These are phyloP conservation scores for Aspergillus sp. DNA, from an alignment of 2,329 filamentous ascomycete genomes.

Conservation along the genomic window DNA sequence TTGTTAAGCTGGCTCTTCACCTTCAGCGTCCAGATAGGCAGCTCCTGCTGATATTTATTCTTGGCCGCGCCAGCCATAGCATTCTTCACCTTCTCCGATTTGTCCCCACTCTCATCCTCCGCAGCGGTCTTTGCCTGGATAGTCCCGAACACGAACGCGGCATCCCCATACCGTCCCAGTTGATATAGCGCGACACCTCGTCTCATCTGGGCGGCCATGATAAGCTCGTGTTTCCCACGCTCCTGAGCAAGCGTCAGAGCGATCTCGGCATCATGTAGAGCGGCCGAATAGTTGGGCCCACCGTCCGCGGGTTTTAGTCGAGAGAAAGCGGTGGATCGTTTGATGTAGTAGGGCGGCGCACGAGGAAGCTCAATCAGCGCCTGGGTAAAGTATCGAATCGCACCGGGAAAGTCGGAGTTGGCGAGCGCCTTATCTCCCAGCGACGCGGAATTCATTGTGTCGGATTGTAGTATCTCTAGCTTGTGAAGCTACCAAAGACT, in stretches of 20 bases:
- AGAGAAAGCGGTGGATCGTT: slow-evolving; percentile 76
- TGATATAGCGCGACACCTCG: slow-evolving; percentile 72
- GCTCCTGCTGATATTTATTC: slow-evolving; percentile 31
- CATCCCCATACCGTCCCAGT: slow-evolving; percentile 70
- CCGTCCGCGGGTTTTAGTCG: slow-evolving; percentile 56
- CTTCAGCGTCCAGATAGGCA: slow-evolving; percentile 61
- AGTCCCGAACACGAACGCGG: slow-evolving; percentile 66
- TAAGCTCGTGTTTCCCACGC: slow-evolving; percentile 71
- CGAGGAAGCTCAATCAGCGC: slow-evolving; percentile 63
- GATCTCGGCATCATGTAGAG: slow-evolving; percentile 68
- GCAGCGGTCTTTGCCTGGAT: slow-evolving; percentile 52
- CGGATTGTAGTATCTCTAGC: neutral
- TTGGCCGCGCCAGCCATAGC: slow-evolving; percentile 28
- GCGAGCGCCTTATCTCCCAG: slow-evolving; percentile 63
- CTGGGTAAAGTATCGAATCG: slow-evolving; percentile 65
- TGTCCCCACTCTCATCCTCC: slow-evolving; percentile 40
- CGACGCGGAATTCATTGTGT: slow-evolving; percentile 52
- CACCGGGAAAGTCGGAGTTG: slow-evolving; percentile 63
- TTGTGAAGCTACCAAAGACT: neutral
- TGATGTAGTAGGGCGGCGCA: slow-evolving; percentile 76
- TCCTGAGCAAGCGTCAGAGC: slow-evolving; percentile 62
- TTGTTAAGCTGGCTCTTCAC: slow-evolving; percentile 51
- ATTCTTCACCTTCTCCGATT: slow-evolving; percentile 27
- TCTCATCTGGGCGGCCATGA: slow-evolving; percentile 79
- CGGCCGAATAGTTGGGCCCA: slow-evolving; percentile 42